A percentile compares a stretch with the other conserved stretches of the same genome.
These are phyloP conservation scores for Nectriaceae sp. DNA, from an alignment of 2,329 filamentous ascomycete species.

Conservation along the genomic window DNA sequence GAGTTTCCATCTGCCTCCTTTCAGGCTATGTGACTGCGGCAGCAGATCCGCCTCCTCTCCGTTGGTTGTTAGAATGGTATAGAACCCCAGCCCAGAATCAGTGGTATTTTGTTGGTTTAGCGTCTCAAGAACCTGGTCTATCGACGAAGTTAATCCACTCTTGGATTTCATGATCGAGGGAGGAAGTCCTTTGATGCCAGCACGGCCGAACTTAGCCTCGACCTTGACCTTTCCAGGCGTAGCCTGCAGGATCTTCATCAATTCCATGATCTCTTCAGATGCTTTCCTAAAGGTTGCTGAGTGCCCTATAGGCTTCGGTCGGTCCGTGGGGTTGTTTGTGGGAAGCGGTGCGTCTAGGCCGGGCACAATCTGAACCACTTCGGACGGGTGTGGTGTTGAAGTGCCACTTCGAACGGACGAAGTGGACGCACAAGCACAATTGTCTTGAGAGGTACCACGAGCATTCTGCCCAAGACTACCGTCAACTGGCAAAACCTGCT, in stretches of 20 bases:
- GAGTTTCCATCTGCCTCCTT: constrained; percentile 19
- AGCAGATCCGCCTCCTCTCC: constrained; percentile 27
- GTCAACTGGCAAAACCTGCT: too few relatives aligned
- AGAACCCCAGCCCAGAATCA: constrained; percentile 23
- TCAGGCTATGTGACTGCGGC: constrained; percentile 10
- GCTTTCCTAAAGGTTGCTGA: constrained; percentile 11
- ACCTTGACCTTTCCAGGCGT: constrained; percentile 27
- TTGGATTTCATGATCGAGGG: constrained; percentile 20
- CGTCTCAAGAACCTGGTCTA: constrained; percentile 8
- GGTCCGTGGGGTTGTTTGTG: neutral
- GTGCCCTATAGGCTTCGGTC: neutral
- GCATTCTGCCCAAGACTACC: constrained; percentile 12
- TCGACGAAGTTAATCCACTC: constrained; percentile 17
- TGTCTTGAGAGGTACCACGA: neutral
- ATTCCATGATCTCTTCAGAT: constrained; percentile 10
- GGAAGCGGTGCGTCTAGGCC: constrained; percentile 5
- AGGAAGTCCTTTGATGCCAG: constrained; percentile 26
- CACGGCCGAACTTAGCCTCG: constrained; percentile 30
- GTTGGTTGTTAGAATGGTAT: constrained; percentile 29
- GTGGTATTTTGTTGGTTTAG: constrained; percentile 8
- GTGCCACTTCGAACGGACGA: neutral
- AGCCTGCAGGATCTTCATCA: constrained; percentile 22
- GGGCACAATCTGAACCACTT: constrained; percentile 5
- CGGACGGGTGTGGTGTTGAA: neutral
- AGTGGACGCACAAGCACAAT: too few relatives aligned